Evolutionary conservation across 1,284 basidiomycete genomes (phyloP).

Genomic region (Pulchroboletus neoregius): DNA sequence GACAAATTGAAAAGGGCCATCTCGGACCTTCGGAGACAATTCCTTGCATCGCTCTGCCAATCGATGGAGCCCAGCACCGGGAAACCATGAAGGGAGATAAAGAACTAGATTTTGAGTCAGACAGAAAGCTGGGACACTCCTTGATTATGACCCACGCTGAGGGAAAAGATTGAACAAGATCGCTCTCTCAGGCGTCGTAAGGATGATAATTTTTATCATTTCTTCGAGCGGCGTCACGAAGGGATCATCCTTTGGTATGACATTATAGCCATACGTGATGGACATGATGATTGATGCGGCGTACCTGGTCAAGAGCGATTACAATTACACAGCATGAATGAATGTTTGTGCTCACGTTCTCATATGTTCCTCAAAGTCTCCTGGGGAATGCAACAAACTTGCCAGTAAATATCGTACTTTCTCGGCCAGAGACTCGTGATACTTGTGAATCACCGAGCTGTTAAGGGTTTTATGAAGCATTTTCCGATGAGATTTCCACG

Average conservation of each 20-base stretch:
- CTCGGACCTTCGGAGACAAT: slow-evolving; percentile 25
- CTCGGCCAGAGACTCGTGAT: slow-evolving; percentile 10
- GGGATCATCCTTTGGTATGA: slow-evolving; percentile 15
- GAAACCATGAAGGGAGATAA: slow-evolving; percentile 36
- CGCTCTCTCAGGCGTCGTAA: slow-evolving; percentile 23
- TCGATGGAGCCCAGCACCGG: slow-evolving; percentile 28
- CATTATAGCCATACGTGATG: slow-evolving; percentile 24
- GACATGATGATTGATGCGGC: slow-evolving; percentile 24
- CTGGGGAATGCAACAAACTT: slow-evolving; percentile 14
- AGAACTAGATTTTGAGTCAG: slow-evolving; percentile 18
- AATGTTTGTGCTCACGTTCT: slow-evolving; percentile 16
- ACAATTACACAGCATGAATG: background rate
- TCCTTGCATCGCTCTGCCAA: slow-evolving; percentile 23
- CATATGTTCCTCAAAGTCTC: slow-evolving; percentile 8
- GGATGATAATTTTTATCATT: slow-evolving; percentile 7
- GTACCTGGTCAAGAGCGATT: slow-evolving; percentile 11
- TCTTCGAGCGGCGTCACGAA: slow-evolving; percentile 18
- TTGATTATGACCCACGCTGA: slow-evolving; percentile 16
- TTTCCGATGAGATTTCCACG: slow-evolving; percentile 20
- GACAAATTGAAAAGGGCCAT: slow-evolving; percentile 34
- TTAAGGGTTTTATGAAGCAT: slow-evolving; percentile 17
- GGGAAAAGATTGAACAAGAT: slow-evolving; percentile 21
- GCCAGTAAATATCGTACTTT: slow-evolving; percentile 7
- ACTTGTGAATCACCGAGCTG: slow-evolving; percentile 10
- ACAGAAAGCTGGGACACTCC: slow-evolving; percentile 8